These are phyloP conservation scores for Gynandropsis gynandra DNA, from an alignment of 345 rosid species.

Conservation along the genomic window DNA sequence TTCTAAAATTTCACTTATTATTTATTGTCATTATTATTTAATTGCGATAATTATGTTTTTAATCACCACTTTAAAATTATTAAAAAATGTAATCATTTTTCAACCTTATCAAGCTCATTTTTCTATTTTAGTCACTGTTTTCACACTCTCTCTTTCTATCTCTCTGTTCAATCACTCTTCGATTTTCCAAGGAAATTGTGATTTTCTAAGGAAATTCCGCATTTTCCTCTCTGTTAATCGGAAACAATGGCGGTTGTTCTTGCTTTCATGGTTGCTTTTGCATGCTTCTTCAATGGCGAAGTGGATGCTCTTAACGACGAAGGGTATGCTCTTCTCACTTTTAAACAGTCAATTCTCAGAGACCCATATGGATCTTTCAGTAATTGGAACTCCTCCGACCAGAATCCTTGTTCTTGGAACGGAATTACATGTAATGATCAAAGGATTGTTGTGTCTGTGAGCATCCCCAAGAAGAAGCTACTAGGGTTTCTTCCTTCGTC, in stretches of 20 bases:
- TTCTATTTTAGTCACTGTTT: conserved; percentile 16
- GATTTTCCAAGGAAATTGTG: conserved; percentile 4
- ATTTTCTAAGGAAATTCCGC: conserved; percentile 5
- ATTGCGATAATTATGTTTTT: not conserved
- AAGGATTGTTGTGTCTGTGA: conserved; percentile 57
- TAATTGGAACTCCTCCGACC: conserved; percentile 70
- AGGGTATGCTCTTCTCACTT: conserved; percentile 62
- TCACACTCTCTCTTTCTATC: conserved; percentile 21
- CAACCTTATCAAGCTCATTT: conserved; percentile 18
- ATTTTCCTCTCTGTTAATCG: not conserved
- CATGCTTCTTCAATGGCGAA: conserved; percentile 28
- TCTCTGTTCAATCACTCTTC: conserved; percentile 24
- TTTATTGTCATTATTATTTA: no score
- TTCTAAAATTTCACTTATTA: no score
- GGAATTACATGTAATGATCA: conserved; percentile 76
- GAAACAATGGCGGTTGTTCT: conserved; percentile 30
- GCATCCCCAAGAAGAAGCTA: conserved; percentile 86
- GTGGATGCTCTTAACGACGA: conserved; percentile 47
- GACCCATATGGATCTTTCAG: conserved; percentile 77
- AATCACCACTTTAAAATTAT: not conserved
- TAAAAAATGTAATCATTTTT: conserved; percentile 21
- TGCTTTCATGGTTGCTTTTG: conserved; percentile 21
- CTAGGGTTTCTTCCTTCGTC: conserved; percentile 65
- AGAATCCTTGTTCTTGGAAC: conserved; percentile 87
- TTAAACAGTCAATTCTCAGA: conserved; percentile 47